Base-by-base conservation (phyloP, 1,139 yeast species). In the Hemisphaericaspora xylofermentans region DNA sequence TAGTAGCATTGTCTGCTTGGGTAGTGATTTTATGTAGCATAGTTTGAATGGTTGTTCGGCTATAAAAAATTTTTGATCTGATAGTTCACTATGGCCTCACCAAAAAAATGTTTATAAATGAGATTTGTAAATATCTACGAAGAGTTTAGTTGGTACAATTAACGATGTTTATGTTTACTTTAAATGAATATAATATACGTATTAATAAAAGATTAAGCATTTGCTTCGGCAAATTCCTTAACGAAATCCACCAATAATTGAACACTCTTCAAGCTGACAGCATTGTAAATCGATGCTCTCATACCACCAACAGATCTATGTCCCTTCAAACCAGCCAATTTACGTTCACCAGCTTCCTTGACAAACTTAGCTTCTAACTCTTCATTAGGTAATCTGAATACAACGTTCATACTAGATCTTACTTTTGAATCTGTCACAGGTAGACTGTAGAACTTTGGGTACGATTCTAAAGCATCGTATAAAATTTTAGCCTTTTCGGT, bases 251-350 rank as follows among this genome's bases (percentile, higher is more conserved):
- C 82, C 52, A 89, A 71, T 40, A 70, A 57, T 46, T 82, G 71
- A 21, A 84, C 84, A 51, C 93, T 81, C 36, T 75, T 72, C 39
- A 80, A 68, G 8, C 82, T 61, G 35, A 93, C 87, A 12, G 98
- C 97, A 58, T 93, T 93, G 63, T 93, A 88, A 43, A 89, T 72
- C 12, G 97, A 89, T 16, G 95, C 93, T 64, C 98, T 84, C 68
- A 91, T 85, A 30, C 98, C 98, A 36, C 98, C 98, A 36, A 93
- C 98, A 8, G 96, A 87, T 62, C 98, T 80, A 62, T 93, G 98
- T 21, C 98, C 98, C 67, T 91, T 88, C 55, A 93, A 74, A 3
- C 97, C 98, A 12, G 80, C 68, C 49, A 91, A 71, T 1, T 63
- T 58, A 16, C 68, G 71, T 31, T 60, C 71, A 33, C 66, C 76